These are phyloP conservation scores for Colletotrichum theobromicola DNA, from an alignment of 2,329 filamentous ascomycete species.

Conservation along the genomic window DNA sequence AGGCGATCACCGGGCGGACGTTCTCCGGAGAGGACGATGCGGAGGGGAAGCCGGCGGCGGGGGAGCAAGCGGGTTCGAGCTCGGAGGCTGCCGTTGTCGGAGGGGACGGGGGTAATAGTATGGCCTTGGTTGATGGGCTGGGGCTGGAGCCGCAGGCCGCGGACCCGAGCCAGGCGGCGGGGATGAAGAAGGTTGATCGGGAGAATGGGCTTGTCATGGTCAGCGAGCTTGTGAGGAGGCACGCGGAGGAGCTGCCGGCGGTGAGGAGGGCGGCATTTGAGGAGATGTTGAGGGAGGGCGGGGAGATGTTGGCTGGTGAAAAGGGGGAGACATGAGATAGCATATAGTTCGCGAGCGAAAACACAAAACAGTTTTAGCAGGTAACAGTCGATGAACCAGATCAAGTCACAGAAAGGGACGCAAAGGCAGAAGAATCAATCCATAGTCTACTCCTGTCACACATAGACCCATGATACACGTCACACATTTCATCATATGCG, in stretches of 20 bases:
- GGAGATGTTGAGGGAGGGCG: slow-evolving; percentile 55
- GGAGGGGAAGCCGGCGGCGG: neutral
- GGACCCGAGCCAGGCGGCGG: slow-evolving; percentile 46
- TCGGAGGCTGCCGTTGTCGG: neutral
- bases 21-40: slow-evolving; percentile 14
- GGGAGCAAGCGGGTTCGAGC: neutral
- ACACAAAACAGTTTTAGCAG: neutral
- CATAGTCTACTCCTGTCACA: slow-evolving; percentile 16
- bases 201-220: slow-evolving; percentile 68
- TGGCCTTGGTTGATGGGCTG: slow-evolving; percentile 36
- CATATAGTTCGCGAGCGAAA: neutral
- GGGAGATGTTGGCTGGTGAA: slow-evolving; percentile 43
- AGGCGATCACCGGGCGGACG: slow-evolving; percentile 54
- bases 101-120: neutral
- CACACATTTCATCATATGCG: slow-evolving; percentile 13
- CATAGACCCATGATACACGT: slow-evolving; percentile 17
- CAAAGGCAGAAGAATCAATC: slow-evolving; percentile 1
- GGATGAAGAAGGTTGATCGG: slow-evolving; percentile 57
- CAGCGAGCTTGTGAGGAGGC: slow-evolving; percentile 56
- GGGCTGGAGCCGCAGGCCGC: slow-evolving; percentile 53
- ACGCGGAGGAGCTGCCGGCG: slow-evolving; percentile 43
- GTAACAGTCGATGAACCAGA: neutral
- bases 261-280: slow-evolving; percentile 47
- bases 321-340: slow-evolving; percentile 20
- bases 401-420: neutral